Percentiles rank a stretch among this genome's conserved stretches.
These are phyloP conservation scores for Lichenothelia convexa DNA, from an alignment of 495 filamentous ascomycete genomes.

Conservation along the genomic window DNA sequence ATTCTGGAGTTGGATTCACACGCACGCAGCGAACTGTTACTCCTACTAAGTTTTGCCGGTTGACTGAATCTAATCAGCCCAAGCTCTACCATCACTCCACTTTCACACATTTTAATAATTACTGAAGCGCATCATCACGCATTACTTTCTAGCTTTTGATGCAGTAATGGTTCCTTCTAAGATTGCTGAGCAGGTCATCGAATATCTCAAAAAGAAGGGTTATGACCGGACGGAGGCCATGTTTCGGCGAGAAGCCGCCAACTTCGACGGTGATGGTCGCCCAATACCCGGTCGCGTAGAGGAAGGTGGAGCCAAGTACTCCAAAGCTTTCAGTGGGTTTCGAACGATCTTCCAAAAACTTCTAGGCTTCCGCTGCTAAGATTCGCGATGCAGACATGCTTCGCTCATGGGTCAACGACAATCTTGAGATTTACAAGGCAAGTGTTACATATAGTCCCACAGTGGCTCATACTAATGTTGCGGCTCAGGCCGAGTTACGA, in stretches of 20 bases:
- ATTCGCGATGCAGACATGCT: slow-evolving; percentile 36
- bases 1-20: too few species aligned
- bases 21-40: too few species aligned
- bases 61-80: too few species aligned
- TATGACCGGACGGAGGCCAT: slow-evolving; percentile 86
- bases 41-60: too few species aligned
- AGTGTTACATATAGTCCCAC: slow-evolving; percentile 4
- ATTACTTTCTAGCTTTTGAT: too few species aligned
- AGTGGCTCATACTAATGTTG: slow-evolving; percentile 15
- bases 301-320: slow-evolving; percentile 58
- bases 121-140: too few species aligned
- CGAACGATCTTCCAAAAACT: slow-evolving; percentile 5
- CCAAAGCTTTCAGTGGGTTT: slow-evolving; percentile 44
- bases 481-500: slow-evolving; percentile 54
- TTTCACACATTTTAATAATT: too few species aligned
- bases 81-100: too few species aligned
- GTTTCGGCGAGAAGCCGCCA: slow-evolving; percentile 75
- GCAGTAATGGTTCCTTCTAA: too few species aligned
- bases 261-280: slow-evolving; percentile 56
- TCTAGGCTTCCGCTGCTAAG: too few species aligned
- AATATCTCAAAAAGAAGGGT: slow-evolving; percentile 90
- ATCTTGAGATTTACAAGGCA: slow-evolving; percentile 84
- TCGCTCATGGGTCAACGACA: slow-evolving; percentile 68
- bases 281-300: slow-evolving; percentile 41
- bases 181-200: slow-evolving; percentile 52